Conservation (phyloP, 2,329 filamentous ascomycete genomes). For the Phoma sp. region DNA sequence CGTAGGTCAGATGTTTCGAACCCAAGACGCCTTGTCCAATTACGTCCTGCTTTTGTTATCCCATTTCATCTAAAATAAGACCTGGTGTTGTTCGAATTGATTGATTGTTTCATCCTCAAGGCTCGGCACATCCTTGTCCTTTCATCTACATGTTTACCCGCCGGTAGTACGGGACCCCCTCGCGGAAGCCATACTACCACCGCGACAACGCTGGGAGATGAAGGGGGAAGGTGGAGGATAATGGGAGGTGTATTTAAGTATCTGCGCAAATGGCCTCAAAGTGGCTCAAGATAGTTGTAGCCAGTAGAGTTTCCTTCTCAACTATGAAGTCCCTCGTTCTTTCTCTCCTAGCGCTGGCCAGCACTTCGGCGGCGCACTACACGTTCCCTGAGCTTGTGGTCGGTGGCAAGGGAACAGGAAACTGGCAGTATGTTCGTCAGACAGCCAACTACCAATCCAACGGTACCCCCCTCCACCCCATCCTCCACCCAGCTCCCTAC, state of each 20-base stretch:
- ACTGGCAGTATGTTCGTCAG: constrained; percentile 46
- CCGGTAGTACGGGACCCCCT: constrained; percentile 18
- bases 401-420: constrained; percentile 24
- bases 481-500: background rate
- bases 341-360: constrained; percentile 27
- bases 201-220: background rate
- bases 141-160: constrained; percentile 28
- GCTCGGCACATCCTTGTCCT: constrained; percentile 16
- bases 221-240: background rate
- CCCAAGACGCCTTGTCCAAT: background rate
- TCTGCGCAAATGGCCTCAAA: constrained; percentile 4
- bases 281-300: background rate
- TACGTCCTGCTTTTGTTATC: background rate
- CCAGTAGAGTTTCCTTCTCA: too few species aligned
- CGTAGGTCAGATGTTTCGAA: constrained; percentile 1
- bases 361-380: constrained; percentile 40
- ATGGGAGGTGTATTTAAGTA: constrained; percentile 14
- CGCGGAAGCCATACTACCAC: constrained; percentile 6
- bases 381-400: constrained; percentile 42
- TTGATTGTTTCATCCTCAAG: constrained; percentile 19
- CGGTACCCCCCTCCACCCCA: constrained; percentile 15
- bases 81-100: constrained; percentile 4
- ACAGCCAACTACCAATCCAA: constrained; percentile 45
- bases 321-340: constrained; percentile 39
- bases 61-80: background rate